Percentiles rank a stretch among this genome's conserved stretches.
phyloP scores from a whole-genome alignment of 1,139 yeast genomes.

The Yamadazyma pseudoaaseri region DNA sequence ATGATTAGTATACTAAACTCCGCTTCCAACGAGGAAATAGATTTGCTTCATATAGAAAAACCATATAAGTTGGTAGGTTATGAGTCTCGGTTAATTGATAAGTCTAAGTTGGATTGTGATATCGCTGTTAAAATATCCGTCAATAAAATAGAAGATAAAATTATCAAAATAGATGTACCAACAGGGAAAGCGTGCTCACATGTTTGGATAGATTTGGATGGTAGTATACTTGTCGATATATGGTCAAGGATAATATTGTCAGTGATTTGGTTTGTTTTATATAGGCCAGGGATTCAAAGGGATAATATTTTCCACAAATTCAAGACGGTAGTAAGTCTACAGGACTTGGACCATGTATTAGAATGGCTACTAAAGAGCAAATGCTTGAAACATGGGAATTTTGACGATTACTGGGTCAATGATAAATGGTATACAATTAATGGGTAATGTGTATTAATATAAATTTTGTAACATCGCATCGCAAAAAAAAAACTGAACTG shows the following conservation, averaged over 20 bases:
- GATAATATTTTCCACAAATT: constrained; percentile 32
- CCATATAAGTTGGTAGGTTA: constrained; percentile 52
- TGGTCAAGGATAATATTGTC: constrained; percentile 59
- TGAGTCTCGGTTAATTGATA: constrained; percentile 61
- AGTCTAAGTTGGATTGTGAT: constrained; percentile 63
- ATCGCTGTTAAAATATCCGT: constrained; percentile 34
- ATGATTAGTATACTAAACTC: constrained; percentile 54
- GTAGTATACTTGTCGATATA: constrained; percentile 54
- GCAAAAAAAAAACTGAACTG: constrained; percentile 9
- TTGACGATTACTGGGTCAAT: constrained; percentile 49
- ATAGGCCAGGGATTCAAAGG: constrained; percentile 64
- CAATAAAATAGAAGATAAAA: constrained; percentile 3
- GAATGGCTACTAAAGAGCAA: constrained; percentile 55
- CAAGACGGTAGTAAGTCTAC: constrained; percentile 40
- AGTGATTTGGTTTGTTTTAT: constrained; percentile 50
- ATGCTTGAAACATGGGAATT: constrained; percentile 36
- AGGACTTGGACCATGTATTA: constrained; percentile 52
- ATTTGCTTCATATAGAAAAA: constrained; percentile 54
- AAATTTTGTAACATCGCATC: constrained; percentile 4
- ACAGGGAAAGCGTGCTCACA: constrained; percentile 61
- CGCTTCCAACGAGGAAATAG: constrained; percentile 34
- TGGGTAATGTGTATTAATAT: constrained; percentile 17
- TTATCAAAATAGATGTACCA: constrained; percentile 42
- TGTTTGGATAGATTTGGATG: constrained; percentile 71
- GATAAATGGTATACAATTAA: constrained; percentile 53